These are phyloP conservation scores for Piper betle DNA, from an alignment of 164 flowering plant species.

Conservation along the genomic window DNA sequence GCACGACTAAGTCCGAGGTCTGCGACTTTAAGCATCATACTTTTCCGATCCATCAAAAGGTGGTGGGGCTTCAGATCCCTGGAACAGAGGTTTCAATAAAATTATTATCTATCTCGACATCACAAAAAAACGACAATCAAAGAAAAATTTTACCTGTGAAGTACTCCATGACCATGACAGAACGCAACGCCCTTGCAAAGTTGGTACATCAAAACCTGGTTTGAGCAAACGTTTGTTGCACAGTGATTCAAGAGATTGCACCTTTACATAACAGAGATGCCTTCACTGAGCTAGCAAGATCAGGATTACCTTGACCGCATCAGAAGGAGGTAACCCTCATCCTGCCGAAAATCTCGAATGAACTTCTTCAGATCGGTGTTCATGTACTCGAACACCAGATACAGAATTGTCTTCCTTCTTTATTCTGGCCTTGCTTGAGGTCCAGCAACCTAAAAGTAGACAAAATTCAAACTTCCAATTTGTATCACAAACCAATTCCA, in stretches of 20 bases:
- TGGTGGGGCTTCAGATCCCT: conserved; percentile 98
- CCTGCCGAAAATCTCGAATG: conserved; percentile 55
- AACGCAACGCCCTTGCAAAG: conserved; percentile 91
- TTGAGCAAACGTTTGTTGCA: neutral
- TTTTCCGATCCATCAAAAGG: conserved; percentile 78
- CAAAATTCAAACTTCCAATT: neutral
- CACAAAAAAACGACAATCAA: no score
- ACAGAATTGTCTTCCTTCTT: conserved; percentile 85
- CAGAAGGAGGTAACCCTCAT: conserved; percentile 34
- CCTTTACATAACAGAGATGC: no score
- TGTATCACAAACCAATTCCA: neutral
- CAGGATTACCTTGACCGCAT: conserved; percentile 38
- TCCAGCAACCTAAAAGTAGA: conserved; percentile 46
- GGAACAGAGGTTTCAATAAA: neutral
- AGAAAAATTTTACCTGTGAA: conserved; percentile 44
- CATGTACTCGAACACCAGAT: conserved; percentile 92
- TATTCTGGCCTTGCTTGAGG: conserved; percentile 84
- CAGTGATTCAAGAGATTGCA: no score
- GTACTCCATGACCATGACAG: conserved; percentile 85
- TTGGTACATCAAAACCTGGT: conserved; percentile 83
- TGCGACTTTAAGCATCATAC: conserved; percentile 73
- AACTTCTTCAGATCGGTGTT: conserved; percentile 85
- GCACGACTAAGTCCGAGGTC: conserved; percentile 94
- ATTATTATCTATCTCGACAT: no score
- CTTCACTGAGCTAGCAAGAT: no score